These are phyloP conservation scores for Pascua guehoae DNA, from an alignment of 1,284 basidiomycete genomes.

Conservation along the genomic window DNA sequence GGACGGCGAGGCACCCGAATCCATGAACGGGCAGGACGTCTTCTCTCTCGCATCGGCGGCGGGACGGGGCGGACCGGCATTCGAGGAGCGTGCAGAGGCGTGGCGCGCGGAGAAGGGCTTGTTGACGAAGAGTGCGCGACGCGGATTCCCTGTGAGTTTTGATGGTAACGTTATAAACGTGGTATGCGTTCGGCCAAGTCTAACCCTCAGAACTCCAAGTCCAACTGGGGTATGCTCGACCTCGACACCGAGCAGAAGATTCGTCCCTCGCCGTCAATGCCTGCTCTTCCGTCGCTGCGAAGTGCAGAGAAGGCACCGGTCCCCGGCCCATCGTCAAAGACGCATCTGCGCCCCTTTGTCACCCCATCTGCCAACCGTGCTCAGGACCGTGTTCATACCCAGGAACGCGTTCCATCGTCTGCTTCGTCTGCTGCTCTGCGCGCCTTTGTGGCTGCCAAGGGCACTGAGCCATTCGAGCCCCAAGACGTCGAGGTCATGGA, in stretches of 20 bases:
- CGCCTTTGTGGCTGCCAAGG: constrained; percentile 35
- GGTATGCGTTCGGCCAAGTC: too few relatives aligned
- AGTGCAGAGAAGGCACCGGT: background rate
- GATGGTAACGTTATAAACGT: background rate
- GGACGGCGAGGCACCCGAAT: constrained; percentile 30
- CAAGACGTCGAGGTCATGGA: constrained; percentile 36
- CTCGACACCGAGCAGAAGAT: constrained; percentile 1
- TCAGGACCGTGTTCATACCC: background rate
- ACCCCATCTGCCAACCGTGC: constrained; percentile 1
- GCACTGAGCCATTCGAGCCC: constrained; percentile 22
- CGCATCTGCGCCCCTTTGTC: background rate
- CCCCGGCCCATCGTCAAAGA: background rate
- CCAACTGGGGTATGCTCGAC: constrained; percentile 8
- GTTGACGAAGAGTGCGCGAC: background rate
- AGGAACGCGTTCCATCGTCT: constrained; percentile 3
- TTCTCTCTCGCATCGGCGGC: constrained; percentile 34
- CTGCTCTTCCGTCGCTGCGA: background rate
- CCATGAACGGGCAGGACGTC: constrained; percentile 33
- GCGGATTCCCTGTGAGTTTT: background rate
- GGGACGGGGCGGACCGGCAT: constrained; percentile 25
- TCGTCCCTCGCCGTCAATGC: constrained; percentile 12
- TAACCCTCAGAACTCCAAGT: constrained; percentile 1
- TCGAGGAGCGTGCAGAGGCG: constrained; percentile 26
- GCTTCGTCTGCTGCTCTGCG: constrained; percentile 26
- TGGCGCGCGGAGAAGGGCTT: constrained; percentile 23